These are phyloP conservation scores for Tinospora cordifolia DNA, from an alignment of 164 flowering plant species.

Conservation along the genomic window DNA sequence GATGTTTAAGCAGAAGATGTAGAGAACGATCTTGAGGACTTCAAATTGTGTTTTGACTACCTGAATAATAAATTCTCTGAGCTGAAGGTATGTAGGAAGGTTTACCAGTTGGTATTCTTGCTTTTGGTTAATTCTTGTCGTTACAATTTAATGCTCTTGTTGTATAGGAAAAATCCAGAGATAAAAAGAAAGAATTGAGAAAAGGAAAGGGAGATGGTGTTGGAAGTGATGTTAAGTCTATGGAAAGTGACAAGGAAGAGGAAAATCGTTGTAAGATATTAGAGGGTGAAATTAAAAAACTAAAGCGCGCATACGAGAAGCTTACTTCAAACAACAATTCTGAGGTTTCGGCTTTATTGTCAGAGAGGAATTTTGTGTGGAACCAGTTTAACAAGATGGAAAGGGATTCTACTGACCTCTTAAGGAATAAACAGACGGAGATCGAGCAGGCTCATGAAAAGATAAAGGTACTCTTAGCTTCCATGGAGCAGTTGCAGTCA, in stretches of 20 bases:
- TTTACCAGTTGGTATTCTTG: background rate
- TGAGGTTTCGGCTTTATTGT: slow-evolving; percentile 55
- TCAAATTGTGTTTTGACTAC: slow-evolving; percentile 37
- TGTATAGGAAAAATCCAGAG: slow-evolving; percentile 25
- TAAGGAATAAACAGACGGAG: slow-evolving; percentile 33
- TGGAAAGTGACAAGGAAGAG: slow-evolving; percentile 10
- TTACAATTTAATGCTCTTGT: background rate
- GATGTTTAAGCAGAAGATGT: slow-evolving; percentile 33
- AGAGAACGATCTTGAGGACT: slow-evolving; percentile 40
- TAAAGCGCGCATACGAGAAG: slow-evolving; percentile 44
- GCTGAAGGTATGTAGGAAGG: slow-evolving; percentile 28
- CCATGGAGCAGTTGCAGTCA: slow-evolving; percentile 47
- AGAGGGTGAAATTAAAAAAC: slow-evolving; percentile 40
- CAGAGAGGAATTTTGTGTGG: slow-evolving; percentile 72
- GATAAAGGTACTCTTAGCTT: slow-evolving; percentile 33
- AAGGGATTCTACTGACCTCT: slow-evolving; percentile 29
- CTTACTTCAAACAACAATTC: slow-evolving; percentile 37
- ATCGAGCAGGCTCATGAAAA: slow-evolving; percentile 46
- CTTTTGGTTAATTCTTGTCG: background rate
- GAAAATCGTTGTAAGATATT: slow-evolving; percentile 11
- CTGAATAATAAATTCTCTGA: slow-evolving; percentile 28
- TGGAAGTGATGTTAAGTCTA: slow-evolving; percentile 16
- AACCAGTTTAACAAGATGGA: slow-evolving; percentile 65
- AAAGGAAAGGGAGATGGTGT: slow-evolving; percentile 10
- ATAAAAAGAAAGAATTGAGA: slow-evolving; percentile 8